Conservation (phyloP, 495 filamentous ascomycete genomes). For the Neurospora africana region DNA sequence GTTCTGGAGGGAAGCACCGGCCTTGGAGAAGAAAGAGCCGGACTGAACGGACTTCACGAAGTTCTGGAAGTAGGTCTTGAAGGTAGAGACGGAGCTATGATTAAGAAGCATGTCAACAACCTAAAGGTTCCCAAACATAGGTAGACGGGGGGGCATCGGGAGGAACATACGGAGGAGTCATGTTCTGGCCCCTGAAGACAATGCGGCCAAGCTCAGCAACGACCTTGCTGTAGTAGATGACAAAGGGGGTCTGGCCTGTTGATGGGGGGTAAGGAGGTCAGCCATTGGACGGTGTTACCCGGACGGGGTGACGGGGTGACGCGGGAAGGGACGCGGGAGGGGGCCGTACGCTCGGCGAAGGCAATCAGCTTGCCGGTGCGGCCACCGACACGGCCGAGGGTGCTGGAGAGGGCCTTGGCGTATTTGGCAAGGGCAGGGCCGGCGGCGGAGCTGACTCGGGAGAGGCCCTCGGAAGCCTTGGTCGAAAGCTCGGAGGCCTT, state of each 20-base stretch:
- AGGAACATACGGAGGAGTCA: conserved; percentile 80
- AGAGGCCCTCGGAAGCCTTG: conserved; percentile 79
- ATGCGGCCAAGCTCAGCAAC: conserved; percentile 76
- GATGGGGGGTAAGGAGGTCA: background rate
- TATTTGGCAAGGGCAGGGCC: conserved; percentile 65
- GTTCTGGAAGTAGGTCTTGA: conserved; percentile 80
- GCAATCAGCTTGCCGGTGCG: conserved; percentile 69
- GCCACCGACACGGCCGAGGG: conserved; percentile 71
- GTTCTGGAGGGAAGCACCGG: conserved; percentile 44
- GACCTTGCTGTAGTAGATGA: conserved; percentile 85
- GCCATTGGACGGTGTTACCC: background rate
- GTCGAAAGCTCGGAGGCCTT: conserved; percentile 52
- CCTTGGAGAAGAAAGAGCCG: conserved; percentile 26
- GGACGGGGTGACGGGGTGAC: background rate
- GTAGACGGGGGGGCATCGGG: background rate
- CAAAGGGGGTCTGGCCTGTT: conserved; percentile 72
- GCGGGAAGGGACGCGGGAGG: background rate
- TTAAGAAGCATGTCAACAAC: conserved; percentile 18
- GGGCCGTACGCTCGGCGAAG: conserved; percentile 71
- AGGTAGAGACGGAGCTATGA: conserved; percentile 60
- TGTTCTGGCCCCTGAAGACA: conserved; percentile 79
- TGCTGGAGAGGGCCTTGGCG: conserved; percentile 50
- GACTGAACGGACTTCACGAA: conserved; percentile 57
- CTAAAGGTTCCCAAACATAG: background rate
- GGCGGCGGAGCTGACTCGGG: conserved; percentile 68